phyloP scores from a whole-genome alignment of 2,329 filamentous ascomycete species.

The Microsporum ferrugineum region DNA sequence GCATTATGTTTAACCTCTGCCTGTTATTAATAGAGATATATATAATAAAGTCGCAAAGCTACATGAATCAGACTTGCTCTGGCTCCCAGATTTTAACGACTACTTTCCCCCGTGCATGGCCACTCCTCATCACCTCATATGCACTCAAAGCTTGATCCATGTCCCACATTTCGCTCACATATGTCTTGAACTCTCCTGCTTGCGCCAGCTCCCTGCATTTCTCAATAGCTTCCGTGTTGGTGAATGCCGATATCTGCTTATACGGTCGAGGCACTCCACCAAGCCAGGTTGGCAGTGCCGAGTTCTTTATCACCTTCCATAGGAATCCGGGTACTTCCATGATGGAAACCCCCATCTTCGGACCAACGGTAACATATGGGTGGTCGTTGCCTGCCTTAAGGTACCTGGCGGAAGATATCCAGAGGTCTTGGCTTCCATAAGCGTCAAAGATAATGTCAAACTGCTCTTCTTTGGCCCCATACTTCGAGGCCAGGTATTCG shows the following conservation, averaged over 20 bases:
- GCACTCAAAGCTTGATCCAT: conserved; percentile 5
- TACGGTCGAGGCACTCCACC: conserved; percentile 10
- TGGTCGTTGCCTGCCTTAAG: conserved; percentile 10
- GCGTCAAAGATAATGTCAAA: conserved; percentile 12
- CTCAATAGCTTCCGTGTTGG: conserved; percentile 9
- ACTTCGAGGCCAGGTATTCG: neutral
- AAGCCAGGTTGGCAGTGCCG: conserved; percentile 6
- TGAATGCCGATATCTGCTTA: conserved; percentile 11
- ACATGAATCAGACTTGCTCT: neutral
- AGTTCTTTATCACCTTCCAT: conserved; percentile 12
- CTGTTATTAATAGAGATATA: neutral
- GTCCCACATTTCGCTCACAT: conserved; percentile 6
- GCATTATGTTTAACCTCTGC: no score
- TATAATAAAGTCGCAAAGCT: neutral
- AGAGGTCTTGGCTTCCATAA: conserved; percentile 12
- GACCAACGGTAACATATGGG: conserved; percentile 10
- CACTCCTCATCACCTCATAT: conserved; percentile 6
- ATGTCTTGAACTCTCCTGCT: conserved; percentile 6
- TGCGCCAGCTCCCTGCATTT: conserved; percentile 9
- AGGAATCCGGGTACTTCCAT: conserved; percentile 7
- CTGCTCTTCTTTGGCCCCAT: conserved; percentile 5
- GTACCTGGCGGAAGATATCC: conserved; percentile 7
- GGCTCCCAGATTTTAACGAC: conserved; percentile 11
- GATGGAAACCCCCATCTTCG: conserved; percentile 6
- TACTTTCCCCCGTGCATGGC: conserved; percentile 11